Evolutionary conservation across 2,329 filamentous ascomycete species (phyloP).

Genomic region (Hypoxylon rubiginosum): DNA sequence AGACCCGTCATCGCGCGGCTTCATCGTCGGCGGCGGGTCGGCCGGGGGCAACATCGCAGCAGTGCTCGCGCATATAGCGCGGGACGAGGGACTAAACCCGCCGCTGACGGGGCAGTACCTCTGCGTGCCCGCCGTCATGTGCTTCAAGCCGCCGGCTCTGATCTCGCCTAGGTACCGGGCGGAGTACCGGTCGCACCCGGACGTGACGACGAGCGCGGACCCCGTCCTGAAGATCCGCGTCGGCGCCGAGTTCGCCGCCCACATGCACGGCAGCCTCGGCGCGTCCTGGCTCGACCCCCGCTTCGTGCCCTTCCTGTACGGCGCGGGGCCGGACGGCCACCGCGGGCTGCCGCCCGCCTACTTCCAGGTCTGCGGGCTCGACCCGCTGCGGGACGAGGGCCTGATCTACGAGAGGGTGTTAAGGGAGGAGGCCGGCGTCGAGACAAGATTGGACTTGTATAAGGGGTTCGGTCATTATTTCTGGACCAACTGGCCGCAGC

Average conservation of each 20-base stretch:
- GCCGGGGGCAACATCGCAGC: conserved; percentile 60
- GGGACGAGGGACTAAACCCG: conserved; percentile 57
- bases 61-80: conserved; percentile 56
- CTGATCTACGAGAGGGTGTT: conserved; percentile 65
- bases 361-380: conserved; percentile 64
- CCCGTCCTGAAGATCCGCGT: conserved; percentile 38
- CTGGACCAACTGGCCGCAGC: conserved; percentile 47
- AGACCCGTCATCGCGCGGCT: conserved; percentile 59
- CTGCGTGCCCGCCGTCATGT: conserved; percentile 55
- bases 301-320: conserved; percentile 42
- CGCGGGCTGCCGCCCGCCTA: conserved; percentile 60
- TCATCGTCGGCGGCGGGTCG: conserved; percentile 63
- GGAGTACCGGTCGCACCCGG: conserved; percentile 48
- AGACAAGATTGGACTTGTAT: conserved; percentile 58
- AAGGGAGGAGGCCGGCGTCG: conserved; percentile 57
- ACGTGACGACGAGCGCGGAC: conserved; percentile 43
- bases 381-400: conserved; percentile 65
- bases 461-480: conserved; percentile 48
- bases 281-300: conserved; percentile 35
- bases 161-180: conserved; percentile 45
- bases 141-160: conserved; percentile 35
- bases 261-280: conserved; percentile 14
- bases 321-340: conserved; percentile 42
- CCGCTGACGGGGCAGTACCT: conserved; percentile 63
- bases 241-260: conserved; percentile 14